Evolutionary conservation across 306 rosid species (phyloP), one percentile per base, ranked within the genome.

Genomic region (Quillaja saponaria): DNA sequence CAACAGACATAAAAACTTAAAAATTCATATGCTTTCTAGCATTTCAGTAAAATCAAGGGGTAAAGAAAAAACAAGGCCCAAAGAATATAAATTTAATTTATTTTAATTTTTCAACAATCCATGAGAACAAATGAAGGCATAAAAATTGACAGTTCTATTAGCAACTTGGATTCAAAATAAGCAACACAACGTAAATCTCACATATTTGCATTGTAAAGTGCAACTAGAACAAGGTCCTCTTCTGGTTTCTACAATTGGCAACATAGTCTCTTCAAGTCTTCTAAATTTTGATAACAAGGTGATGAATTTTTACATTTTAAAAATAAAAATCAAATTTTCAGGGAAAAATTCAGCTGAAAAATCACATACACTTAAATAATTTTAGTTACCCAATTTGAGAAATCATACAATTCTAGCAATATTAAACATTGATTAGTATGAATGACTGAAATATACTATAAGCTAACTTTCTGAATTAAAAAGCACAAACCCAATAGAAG

Each of bases 271-370:
- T 25, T 25, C 4, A 25, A 25, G 31, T 25, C 31, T 25, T 25
- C 4, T 25, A 25, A 25, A 25, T 25, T 1, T 25, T 25, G 31
- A 1, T 25, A 25, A 25, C 31, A 13, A 39, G 28, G 58, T 38
- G 35, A 37, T 41, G 17, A 10, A 61, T 46, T 35, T 3, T 39
- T 5, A 35, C 0, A 28, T 10, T 40, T 6, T 25, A 3, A 17
- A 55, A 59, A 69, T 12, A 19, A 53, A 53, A 76, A 13, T 17
- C 45, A 63, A 68, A 49, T 10, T 34, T 62, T 20, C 0, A 0
- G 3, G 15, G 13, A 31, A 0, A 9, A 55, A 1, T 6, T 0
- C 52, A 59, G 35, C 31, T 25, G 31, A 25, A 25, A n/a, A 25
- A 25, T 25, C 2, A 25, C 31, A 25, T 4, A 25, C 31, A 1